phyloP scores from a whole-genome alignment of 805 yeast species.

The Yarrowia sp. region DNA sequence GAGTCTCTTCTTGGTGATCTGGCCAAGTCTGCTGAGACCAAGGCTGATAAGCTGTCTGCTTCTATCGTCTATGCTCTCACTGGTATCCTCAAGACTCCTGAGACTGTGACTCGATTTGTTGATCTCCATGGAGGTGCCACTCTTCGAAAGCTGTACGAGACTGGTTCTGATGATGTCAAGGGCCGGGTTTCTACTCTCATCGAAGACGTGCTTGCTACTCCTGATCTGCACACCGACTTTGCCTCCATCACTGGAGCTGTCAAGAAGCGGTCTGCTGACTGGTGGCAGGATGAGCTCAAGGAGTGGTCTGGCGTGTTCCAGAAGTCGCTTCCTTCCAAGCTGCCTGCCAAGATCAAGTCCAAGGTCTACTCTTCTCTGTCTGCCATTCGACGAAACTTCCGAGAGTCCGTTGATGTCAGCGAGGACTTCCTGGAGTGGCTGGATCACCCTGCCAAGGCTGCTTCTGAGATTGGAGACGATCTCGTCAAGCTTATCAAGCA shows the following conservation, averaged over 20 bases:
- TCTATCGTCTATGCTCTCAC: conserved; percentile 10
- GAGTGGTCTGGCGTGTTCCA: conserved; percentile 21
- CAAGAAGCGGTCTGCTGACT: conserved; percentile 8
- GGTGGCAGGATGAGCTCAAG: conserved; percentile 25
- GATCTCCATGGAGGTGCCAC: conserved; percentile 1
- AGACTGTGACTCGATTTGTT: conserved; percentile 13
- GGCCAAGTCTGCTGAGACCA: background rate
- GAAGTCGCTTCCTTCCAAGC: background rate
- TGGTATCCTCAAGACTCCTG: conserved; percentile 1
- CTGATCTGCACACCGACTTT: conserved; percentile 16
- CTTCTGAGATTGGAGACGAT: background rate
- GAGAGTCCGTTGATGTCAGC: conserved; percentile 3
- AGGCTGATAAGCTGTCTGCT: background rate
- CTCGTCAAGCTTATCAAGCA: background rate
- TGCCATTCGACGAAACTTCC: conserved; percentile 21
- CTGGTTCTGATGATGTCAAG: conserved; percentile 14
- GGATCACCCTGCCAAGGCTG: conserved; percentile 14
- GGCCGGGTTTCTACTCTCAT: background rate
- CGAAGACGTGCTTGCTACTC: conserved; percentile 11
- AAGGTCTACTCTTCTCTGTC: conserved; percentile 16
- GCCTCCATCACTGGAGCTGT: conserved; percentile 4
- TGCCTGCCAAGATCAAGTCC: conserved; percentile 7
- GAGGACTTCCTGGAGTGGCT: conserved; percentile 14
- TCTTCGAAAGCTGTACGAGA: conserved; percentile 7
- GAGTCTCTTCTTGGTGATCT: background rate